A percentile compares a stretch with the other conserved stretches of the same genome.
Evolutionary conservation across 257 asterid species (phyloP).

Genomic region (Salvia miltiorrhiza): DNA sequence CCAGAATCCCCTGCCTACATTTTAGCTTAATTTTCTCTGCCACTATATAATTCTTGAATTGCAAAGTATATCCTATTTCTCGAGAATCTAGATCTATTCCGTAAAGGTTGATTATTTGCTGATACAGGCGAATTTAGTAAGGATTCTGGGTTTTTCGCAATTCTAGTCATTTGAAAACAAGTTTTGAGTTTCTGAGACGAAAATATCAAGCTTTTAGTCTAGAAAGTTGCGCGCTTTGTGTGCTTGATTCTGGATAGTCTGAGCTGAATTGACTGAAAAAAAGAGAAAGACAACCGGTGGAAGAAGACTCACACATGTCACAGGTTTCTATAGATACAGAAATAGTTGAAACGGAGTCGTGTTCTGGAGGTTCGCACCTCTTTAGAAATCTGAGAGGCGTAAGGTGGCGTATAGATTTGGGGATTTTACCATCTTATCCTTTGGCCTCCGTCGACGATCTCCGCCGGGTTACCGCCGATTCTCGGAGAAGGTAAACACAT

Average conservation of each 20-base stretch:
- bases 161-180: not conserved
- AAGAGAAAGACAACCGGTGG: not conserved
- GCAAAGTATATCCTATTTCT: not conserved
- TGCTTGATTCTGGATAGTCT: slow-evolving; percentile 10
- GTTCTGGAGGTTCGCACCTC: slow-evolving; percentile 33
- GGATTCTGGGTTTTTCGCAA: slow-evolving; percentile 8
- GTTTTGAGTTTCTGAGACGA: slow-evolving; percentile 7
- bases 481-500: slow-evolving; percentile 73
- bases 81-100: not conserved
- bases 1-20: not conserved
- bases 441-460: slow-evolving; percentile 72
- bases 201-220: not conserved
- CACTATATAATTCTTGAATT: not conserved
- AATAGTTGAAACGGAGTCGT: slow-evolving; percentile 37
- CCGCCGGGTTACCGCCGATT: slow-evolving; percentile 83
- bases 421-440: slow-evolving; percentile 79
- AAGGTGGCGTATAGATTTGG: slow-evolving; percentile 93
- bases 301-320: not conserved
- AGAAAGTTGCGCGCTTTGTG: not conserved
- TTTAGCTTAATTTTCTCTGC: slow-evolving; percentile 7
- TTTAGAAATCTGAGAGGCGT: slow-evolving; percentile 74
- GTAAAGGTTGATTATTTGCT: not conserved
- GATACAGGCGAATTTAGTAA: slow-evolving; percentile 5
- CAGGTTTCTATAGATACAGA: slow-evolving; percentile 22
- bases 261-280: slow-evolving; percentile 19